phyloP scores from a whole-genome alignment of 176 grass and related monocot genomes.

The Triticum dicoccoides region DNA sequence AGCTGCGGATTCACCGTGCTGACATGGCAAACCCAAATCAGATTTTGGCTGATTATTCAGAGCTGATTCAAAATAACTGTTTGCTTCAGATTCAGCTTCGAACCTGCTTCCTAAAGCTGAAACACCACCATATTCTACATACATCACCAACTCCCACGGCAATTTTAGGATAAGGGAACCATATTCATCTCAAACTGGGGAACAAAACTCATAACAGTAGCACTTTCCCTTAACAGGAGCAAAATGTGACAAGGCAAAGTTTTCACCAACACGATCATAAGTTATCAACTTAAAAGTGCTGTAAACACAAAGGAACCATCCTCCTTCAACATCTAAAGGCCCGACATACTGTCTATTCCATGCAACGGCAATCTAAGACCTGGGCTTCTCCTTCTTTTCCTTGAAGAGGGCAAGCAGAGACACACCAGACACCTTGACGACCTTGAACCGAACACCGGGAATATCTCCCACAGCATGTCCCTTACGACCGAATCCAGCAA shows the following conservation, averaged over 20 bases:
- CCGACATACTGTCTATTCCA: slow-evolving; percentile 13
- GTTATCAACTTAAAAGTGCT: slow-evolving; percentile 34
- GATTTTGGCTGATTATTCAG: too few species aligned
- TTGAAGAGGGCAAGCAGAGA: slow-evolving; percentile 72
- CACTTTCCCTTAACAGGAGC: slow-evolving; percentile 15
- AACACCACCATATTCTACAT: neutral
- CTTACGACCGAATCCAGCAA: slow-evolving; percentile 70
- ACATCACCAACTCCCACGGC: neutral
- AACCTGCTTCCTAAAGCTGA: too few species aligned
- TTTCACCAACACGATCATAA: slow-evolving; percentile 31
- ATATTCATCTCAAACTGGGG: neutral
- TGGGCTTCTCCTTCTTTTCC: slow-evolving; percentile 69
- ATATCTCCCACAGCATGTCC: slow-evolving; percentile 71
- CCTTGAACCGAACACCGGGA: slow-evolving; percentile 73
- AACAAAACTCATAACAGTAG: slow-evolving; percentile 20
- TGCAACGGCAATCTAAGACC: slow-evolving; percentile 41
- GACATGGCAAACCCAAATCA: too few species aligned
- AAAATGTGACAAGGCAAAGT: slow-evolving; percentile 22
- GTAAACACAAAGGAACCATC: slow-evolving; percentile 38
- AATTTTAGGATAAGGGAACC: too few species aligned
- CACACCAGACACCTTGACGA: slow-evolving; percentile 72
- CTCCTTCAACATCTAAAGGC: slow-evolving; percentile 29
- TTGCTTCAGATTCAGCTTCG: too few species aligned
- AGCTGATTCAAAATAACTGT: too few species aligned
- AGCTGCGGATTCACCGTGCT: too few species aligned